phyloP scores from a whole-genome alignment of 2,329 filamentous ascomycete genomes.

The Leptographium procerum region DNA sequence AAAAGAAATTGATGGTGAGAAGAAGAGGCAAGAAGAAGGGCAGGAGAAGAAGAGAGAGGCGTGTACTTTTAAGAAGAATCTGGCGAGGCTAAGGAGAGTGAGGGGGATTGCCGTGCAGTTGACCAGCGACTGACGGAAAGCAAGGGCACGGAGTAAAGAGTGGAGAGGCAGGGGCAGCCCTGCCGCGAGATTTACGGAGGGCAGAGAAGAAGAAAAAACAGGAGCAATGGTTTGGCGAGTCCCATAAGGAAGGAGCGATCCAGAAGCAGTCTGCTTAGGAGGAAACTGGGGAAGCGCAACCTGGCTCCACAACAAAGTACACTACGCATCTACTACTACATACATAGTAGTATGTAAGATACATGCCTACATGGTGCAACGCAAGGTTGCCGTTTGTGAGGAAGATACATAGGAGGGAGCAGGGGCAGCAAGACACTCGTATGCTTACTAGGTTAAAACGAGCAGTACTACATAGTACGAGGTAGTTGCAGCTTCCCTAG shows the following conservation, averaged over 20 bases:
- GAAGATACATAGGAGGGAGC: neutral
- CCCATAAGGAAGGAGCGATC: constrained; percentile 2
- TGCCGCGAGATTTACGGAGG: neutral
- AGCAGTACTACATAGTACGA: too few species aligned
- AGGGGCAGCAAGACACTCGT: neutral
- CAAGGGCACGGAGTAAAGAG: neutral
- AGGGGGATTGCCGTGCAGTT: neutral
- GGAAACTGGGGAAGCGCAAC: constrained; percentile 1
- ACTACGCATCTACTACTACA: too few species aligned
- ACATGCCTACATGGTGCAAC: too few species aligned
- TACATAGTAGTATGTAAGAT: too few species aligned
- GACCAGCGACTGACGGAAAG: neutral
- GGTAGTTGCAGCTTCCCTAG: neutral
- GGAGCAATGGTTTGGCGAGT: neutral
- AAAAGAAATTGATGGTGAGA: constrained; percentile 3
- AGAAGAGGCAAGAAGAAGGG: neutral
- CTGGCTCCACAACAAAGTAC: too few species aligned
- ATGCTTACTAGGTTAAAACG: neutral
- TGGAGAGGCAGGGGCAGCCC: neutral
- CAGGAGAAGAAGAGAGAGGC: neutral
- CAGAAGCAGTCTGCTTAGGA: neutral
- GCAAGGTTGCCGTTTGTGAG: too few species aligned
- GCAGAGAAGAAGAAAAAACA: neutral
- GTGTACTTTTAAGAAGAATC: neutral
- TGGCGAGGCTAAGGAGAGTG: neutral